Evolutionary conservation across 2,329 filamentous ascomycete genomes (phyloP).

Genomic region (Colletotrichum sp.): DNA sequence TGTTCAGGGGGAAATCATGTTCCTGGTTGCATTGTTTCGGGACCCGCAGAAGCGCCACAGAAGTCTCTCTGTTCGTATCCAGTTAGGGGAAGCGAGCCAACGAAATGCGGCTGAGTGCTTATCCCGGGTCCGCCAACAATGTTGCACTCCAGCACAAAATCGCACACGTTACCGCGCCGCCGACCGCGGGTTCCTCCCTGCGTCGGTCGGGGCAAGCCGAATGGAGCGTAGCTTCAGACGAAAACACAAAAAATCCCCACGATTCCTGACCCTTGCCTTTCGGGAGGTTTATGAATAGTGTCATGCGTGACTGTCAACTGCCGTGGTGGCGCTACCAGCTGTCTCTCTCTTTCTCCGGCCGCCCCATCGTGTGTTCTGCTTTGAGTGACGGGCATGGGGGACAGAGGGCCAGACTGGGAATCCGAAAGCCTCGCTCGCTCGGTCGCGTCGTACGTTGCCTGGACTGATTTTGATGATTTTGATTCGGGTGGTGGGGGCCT

Average conservation of each 20-base stretch:
- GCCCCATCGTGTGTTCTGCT: background rate
- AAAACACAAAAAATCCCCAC: background rate
- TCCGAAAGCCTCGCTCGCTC: background rate
- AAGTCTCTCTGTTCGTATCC: background rate
- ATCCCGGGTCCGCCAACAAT: background rate
- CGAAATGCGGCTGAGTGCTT: background rate
- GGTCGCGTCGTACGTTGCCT: background rate
- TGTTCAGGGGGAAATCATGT: background rate
- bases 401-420: background rate
- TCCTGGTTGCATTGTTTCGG: background rate
- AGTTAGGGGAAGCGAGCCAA: background rate
- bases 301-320: background rate
- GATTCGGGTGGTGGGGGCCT: background rate
- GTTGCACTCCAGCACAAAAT: background rate
- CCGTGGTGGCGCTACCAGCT: background rate
- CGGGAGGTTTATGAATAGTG: background rate
- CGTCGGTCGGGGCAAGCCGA: background rate
- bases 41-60: background rate
- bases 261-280: background rate
- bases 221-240: background rate
- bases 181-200: background rate
- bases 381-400: background rate
- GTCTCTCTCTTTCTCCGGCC: background rate
- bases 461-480: constrained; percentile 5
- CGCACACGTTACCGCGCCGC: background rate